Percentiles rank a stretch among this genome's conserved stretches.
These are phyloP conservation scores for Soucietia sequanensis DNA, from an alignment of 805 yeast species.

Conservation along the genomic window DNA sequence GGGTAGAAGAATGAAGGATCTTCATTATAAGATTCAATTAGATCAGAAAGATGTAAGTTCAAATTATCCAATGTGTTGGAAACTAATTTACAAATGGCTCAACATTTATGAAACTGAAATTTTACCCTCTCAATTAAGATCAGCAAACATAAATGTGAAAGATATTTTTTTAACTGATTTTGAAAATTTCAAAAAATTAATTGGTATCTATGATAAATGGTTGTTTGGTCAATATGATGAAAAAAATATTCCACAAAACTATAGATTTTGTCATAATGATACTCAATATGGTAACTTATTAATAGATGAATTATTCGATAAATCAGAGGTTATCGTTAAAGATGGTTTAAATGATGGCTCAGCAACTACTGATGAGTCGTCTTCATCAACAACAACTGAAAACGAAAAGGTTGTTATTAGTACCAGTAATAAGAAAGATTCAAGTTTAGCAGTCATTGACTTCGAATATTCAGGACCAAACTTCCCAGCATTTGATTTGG, in stretches of 20 bases:
- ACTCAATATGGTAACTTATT: constrained; percentile 94
- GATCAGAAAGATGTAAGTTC: constrained; percentile 49
- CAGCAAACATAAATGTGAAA: constrained; percentile 25
- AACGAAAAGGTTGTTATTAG: constrained; percentile 18
- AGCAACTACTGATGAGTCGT: constrained; percentile 1
- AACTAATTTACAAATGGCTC: constrained; percentile 70
- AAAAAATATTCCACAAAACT: constrained; percentile 41
- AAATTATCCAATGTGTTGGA: constrained; percentile 69
- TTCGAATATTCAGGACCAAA: constrained; percentile 95
- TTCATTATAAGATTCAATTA: constrained; percentile 77
- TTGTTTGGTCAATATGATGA: constrained; percentile 50
- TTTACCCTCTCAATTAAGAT: constrained; percentile 32
- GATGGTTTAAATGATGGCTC: constrained; percentile 2
- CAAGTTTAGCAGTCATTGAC: constrained; percentile 84
- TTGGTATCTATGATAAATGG: constrained; percentile 61
- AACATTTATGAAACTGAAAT: constrained; percentile 42
- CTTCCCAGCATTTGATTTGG: constrained; percentile 83
- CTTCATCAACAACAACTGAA: background rate
- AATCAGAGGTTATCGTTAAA: constrained; percentile 35
- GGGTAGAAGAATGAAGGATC: constrained; percentile 94
- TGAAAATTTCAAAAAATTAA: constrained; percentile 46
- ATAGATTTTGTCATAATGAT: constrained; percentile 92
- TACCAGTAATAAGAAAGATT: constrained; percentile 33
- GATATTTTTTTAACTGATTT: constrained; percentile 47
- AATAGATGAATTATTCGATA: constrained; percentile 56